Percentiles rank a stretch among this genome's conserved stretches.
Conservation (phyloP, 2,329 filamentous ascomycete genomes). For the Aspergillus quadricinctus region DNA sequence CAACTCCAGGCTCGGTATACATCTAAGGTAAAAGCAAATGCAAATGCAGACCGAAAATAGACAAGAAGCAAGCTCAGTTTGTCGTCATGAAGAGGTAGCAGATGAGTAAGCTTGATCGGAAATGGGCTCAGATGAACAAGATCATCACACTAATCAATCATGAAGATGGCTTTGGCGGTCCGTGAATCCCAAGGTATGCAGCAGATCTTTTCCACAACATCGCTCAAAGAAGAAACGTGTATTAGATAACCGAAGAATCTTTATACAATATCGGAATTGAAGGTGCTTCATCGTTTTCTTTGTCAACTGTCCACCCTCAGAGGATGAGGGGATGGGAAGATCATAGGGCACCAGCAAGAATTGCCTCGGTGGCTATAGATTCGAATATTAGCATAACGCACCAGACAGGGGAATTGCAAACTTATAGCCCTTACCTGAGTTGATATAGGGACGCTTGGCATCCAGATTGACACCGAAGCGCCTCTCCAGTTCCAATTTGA, state of each 20-base stretch:
- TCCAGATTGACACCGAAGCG: slow-evolving; percentile 85
- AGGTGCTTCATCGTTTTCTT: background rate
- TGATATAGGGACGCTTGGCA: slow-evolving; percentile 86
- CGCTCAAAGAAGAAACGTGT: background rate
- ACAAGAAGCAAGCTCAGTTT: background rate
- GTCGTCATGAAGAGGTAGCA: background rate
- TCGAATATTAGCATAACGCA: slow-evolving; percentile 17
- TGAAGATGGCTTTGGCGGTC: background rate
- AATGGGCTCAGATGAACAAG: background rate
- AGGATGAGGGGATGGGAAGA: background rate
- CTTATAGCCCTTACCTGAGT: slow-evolving; percentile 64
- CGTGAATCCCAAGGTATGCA: background rate
- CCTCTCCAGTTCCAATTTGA: slow-evolving; percentile 88
- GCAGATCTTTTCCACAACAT: background rate
- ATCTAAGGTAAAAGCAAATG: slow-evolving; percentile 5
- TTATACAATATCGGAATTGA: background rate
- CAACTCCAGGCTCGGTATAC: slow-evolving; percentile 8
- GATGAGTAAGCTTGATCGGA: background rate
- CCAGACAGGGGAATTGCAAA: slow-evolving; percentile 9
- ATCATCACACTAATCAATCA: background rate
- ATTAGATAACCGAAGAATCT: background rate
- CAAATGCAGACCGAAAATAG: slow-evolving; percentile 5
- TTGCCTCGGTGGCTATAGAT: slow-evolving; percentile 65
- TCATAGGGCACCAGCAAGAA: slow-evolving; percentile 71
- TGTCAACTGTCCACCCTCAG: background rate